Base-by-base conservation (phyloP, 2,329 filamentous ascomycete genomes). In the Lizonia empirigonia region DNA sequence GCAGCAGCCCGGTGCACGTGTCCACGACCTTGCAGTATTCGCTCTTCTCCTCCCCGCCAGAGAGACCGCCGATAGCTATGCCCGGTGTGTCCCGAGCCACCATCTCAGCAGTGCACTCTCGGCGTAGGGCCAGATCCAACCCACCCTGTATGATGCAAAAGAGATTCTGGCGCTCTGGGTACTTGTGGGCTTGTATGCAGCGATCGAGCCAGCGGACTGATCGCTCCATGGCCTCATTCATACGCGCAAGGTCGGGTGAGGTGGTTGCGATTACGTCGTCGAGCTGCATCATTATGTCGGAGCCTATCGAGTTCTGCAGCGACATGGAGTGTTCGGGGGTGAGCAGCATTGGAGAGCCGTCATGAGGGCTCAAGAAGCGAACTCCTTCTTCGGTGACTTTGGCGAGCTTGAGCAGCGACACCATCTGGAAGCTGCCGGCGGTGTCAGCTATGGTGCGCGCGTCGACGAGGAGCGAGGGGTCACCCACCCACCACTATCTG, bases 131-230 rank as follows among this genome's bases (percentile, higher is more conserved):
- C 4, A 96, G 77, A 73, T 99, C 92, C 7, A 99, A 78, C 0
- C 94, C 94, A 55, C 94, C 94, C 75, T 99, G 94, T 60, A 99
- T 97, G 68, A 99, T 99, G 74, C 95, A 99, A 74, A 99, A 99
- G 5, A 99, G 82, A 66, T 97, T 99, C 73, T 99, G 94, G 1
- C 80, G 81, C 23, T 87, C 82, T 0, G 91, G 90, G 49, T 92
- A 88, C 68, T 86, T 85, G 78, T 99, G 95, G 4, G 92, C 91
- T 9, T 86, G 85, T 32, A 97, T 93, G 74, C 94, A 99, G 45
- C 94, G 85, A 75, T 99, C 95, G 5, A 99, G 82, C 95, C 95
- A 99, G 30, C 95, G 85, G 7, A 99, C 85, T 46, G 91, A 96
- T 47, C 94, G 87, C 68, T 94, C 83, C 92, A 97, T 97, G 40